Evolutionary conservation across 2,329 filamentous ascomycete species (phyloP).

Genomic region (Calonectria pteridis): DNA sequence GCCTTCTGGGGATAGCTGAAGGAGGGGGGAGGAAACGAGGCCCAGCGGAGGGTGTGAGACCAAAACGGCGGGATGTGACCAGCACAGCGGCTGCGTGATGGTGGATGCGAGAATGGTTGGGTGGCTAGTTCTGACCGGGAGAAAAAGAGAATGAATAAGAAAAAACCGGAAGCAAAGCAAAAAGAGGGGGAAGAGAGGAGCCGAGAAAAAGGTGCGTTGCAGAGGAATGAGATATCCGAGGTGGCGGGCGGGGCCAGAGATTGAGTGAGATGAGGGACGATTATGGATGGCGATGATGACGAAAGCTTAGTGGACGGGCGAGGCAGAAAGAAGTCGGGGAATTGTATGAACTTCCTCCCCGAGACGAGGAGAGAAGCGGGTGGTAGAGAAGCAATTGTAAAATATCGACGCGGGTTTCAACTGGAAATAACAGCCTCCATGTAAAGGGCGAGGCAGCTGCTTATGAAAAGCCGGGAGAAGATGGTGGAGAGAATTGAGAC

Average conservation of each 20-base stretch:
- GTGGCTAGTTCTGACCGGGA: neutral
- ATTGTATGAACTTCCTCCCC: constrained; percentile 19
- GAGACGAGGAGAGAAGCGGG: constrained; percentile 7
- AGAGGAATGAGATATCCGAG: constrained; percentile 8
- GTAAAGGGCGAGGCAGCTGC: neutral
- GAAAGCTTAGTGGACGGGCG: neutral
- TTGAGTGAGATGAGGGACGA: constrained; percentile 12
- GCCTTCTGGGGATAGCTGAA: constrained; percentile 8
- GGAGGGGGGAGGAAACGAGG: neutral
- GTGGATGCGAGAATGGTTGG: constrained; percentile 6
- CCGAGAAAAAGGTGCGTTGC: neutral
- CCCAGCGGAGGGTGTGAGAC: neutral
- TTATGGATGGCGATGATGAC: neutral
- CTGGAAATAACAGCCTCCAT: neutral
- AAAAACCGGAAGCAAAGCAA: neutral
- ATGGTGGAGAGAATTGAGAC: neutral
- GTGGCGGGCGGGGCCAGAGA: constrained; percentile 3
- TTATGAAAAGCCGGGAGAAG: neutral
- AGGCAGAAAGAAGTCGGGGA: neutral
- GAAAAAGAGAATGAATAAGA: neutral
- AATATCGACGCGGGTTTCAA: neutral
- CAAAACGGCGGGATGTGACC: constrained; percentile 1
- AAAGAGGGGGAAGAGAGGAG: neutral
- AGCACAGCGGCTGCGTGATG: neutral
- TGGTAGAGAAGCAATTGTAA: constrained; percentile 12